These are phyloP conservation scores for Phytophthora foliorum DNA, from an alignment of 352 stramenopile genomes.

Conservation along the genomic window DNA sequence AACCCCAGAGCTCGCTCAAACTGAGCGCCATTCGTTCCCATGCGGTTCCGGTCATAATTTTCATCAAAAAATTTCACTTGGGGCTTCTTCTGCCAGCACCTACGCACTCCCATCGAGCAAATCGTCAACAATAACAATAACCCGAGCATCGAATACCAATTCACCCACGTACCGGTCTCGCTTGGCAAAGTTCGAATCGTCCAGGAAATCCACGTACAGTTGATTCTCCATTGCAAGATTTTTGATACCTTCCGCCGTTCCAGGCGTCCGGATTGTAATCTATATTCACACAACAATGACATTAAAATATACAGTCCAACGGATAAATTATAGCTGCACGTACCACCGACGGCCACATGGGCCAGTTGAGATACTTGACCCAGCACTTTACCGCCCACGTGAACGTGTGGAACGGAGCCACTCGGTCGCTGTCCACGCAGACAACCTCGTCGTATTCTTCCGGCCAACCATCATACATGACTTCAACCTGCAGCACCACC, in stretches of 20 bases:
- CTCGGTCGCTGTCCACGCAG: constrained; percentile 57
- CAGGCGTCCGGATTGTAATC: constrained; percentile 70
- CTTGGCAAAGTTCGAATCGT: constrained; percentile 46
- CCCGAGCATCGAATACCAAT: neutral
- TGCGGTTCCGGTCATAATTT: constrained; percentile 40
- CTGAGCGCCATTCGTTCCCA: constrained; percentile 35
- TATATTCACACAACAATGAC: constrained; percentile 21
- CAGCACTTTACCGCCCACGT: constrained; percentile 84
- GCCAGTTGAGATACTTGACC: constrained; percentile 85
- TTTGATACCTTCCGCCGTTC: constrained; percentile 40
- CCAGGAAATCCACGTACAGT: constrained; percentile 69
- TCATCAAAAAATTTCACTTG: constrained; percentile 32
- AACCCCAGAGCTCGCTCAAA: constrained; percentile 41
- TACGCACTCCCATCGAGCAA: neutral
- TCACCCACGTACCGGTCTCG: constrained; percentile 38
- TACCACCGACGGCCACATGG: constrained; percentile 75
- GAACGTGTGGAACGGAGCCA: constrained; percentile 79
- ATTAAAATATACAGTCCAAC: constrained; percentile 1
- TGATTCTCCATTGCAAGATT: constrained; percentile 50
- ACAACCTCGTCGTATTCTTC: constrained; percentile 70
- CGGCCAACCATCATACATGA: constrained; percentile 78
- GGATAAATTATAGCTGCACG: neutral
- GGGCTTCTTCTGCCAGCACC: constrained; percentile 41
- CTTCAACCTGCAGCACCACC: constrained; percentile 46
- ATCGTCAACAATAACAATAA: neutral